Evolutionary conservation across 2,329 filamentous ascomycete genomes (phyloP).

Genomic region (Fusarium paranaense): DNA sequence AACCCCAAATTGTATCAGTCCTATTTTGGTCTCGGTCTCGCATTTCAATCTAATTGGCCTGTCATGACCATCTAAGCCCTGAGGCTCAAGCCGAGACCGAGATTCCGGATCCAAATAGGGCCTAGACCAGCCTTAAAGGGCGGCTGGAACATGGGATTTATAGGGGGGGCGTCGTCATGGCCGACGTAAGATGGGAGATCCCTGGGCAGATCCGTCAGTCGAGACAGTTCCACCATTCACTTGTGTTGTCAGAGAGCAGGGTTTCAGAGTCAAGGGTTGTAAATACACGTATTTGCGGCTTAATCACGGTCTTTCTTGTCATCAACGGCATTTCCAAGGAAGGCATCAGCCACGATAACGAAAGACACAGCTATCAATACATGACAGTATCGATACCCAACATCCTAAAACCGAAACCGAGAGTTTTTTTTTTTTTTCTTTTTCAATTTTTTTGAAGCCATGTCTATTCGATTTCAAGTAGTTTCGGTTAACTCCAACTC

Average conservation of each 20-base stretch:
- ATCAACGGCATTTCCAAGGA: not conserved
- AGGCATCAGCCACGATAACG: not conserved
- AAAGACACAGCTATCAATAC: not conserved
- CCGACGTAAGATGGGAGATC: not conserved
- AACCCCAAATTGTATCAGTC: not conserved
- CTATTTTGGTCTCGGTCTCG: constrained; percentile 2
- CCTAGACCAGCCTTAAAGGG: not conserved
- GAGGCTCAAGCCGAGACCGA: not conserved
- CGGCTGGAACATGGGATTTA: not conserved
- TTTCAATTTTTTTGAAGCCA: not conserved
- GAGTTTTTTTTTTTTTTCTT: not conserved
- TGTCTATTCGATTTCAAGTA: not conserved
- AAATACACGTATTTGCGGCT: not conserved
- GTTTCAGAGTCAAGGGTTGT: not conserved
- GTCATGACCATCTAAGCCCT: not conserved
- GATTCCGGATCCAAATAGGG: not conserved
- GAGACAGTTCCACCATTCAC: not conserved
- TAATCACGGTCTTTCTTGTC: not conserved
- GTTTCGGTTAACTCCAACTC: not conserved
- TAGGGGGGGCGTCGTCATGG: not conserved
- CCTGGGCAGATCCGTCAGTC: not conserved
- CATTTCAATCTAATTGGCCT: not conserved
- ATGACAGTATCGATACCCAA: not conserved
- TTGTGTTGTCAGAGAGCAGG: not conserved
- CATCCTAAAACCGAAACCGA: not conserved